These are phyloP conservation scores for Delonix regia DNA, from an alignment of 306 rosid genomes.

Conservation along the genomic window DNA sequence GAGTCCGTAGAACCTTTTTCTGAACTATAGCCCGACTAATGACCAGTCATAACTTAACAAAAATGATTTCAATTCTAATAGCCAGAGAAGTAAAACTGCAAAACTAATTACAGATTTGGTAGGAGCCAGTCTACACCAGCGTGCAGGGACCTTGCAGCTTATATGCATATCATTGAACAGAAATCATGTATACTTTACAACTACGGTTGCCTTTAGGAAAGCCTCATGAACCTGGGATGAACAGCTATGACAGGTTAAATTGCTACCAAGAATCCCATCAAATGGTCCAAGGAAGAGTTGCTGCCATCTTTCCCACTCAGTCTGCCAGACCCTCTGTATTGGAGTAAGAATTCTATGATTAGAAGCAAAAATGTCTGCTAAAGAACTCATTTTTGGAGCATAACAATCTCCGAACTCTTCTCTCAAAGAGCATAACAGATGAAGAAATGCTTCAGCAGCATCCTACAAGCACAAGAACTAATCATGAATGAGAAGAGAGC, in stretches of 20 bases:
- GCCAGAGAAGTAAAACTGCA: conserved; percentile 13
- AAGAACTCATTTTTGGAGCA: conserved; percentile 62
- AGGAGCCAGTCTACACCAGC: conserved; percentile 7
- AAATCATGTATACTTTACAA: not conserved
- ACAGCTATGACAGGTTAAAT: conserved; percentile 84
- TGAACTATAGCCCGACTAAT: conserved; percentile 13
- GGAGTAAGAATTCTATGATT: conserved; percentile 66
- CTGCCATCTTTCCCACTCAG: conserved; percentile 78
- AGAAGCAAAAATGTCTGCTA: conserved; percentile 65
- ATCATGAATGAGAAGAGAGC: conserved; percentile 25
- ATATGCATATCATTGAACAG: not conserved
- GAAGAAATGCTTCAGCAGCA: conserved; percentile 94
- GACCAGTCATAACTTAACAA: conserved; percentile 17
- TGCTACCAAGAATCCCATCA: conserved; percentile 91
- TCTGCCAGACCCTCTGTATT: conserved; percentile 45
- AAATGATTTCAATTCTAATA: conserved; percentile 22
- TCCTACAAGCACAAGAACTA: conserved; percentile 59
- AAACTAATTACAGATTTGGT: not conserved
- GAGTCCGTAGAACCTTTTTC: conserved; percentile 14
- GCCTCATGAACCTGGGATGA: conserved; percentile 68
- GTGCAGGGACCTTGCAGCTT: conserved; percentile 5
- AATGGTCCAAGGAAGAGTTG: conserved; percentile 80
- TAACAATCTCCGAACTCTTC: conserved; percentile 71
- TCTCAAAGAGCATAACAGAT: conserved; percentile 79
- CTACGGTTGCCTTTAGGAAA: conserved; percentile 28